Evolutionary conservation across 306 rosid genomes (phyloP), one percentile per base, ranked within the genome.

Genomic region (Rosa rugosa): DNA sequence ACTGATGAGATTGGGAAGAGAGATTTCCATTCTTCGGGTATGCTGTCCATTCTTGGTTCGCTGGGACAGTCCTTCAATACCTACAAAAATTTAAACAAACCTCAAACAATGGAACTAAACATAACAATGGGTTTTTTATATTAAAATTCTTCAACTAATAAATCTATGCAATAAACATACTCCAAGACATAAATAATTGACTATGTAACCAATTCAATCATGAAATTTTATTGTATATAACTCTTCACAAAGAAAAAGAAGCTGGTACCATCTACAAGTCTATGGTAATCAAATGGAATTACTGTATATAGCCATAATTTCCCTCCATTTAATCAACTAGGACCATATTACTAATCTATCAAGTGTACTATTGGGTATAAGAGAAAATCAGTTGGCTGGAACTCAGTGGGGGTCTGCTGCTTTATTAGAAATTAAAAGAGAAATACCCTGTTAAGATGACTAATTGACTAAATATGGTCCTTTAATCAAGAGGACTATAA

Each of bases 1-100:
- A 90, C 85, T 12, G 78, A 68, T 6, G 83, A 85, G 38, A 89
- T 80, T 45, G 97, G 94, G 62, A 93, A 89, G 25, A 79, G 8
- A 23, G 88, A 78, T 69, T 89, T 92, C 93, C 90, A 88, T 22
- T 90, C 88, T 22, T 86, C 76, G 2, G 89, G 78, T 2, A 51
- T 18, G 16, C 46, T 7, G 20, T 74, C 31, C 78, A 74, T 69
- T 69, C 5, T 69, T 11, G 0, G 54, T n/a, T 69, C 11, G 5
- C 46, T n/a, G 73, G 51, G 44, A 10, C 10, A 36, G 23, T 65
- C 22, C 44, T 64, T 16, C n/a, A 65, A 0, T 65, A 38, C 71
- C 71, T 65, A 34, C 71, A 66, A 66, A 66, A 31, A 10, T 65
- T 34, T 40, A 62, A 34, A 65, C 44, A 34, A 16, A 65, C 7